Evolutionary conservation across 129 eudicot species (phyloP), one percentile per base, ranked within the genome.

Genomic region (Dittrichia graveolens): DNA sequence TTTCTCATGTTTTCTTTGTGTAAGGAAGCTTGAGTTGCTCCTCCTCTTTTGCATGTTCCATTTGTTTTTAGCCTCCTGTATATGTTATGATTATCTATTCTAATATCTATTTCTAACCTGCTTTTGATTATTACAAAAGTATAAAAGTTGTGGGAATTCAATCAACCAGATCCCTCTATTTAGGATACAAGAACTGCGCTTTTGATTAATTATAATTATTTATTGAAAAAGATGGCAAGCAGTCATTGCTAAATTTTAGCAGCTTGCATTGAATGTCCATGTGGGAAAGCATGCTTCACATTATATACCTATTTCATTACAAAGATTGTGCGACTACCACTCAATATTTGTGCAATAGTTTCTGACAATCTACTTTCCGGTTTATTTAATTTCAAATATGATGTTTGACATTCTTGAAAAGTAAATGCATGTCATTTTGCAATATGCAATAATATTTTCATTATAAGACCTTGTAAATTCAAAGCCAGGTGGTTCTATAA

Each of bases 1-100:
- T 43, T 61, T 7, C 15, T 38, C 5, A 45, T 79, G 56, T 69
- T 46, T 74, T 67, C 61, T 73, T 16, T 55, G 41, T 61, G 7
- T 2, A 24, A 53, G 48, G 44, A 19, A 19, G 50, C 34, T 24
- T 42, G 11, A 44, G 16, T 15, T 64, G 38, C 52, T 41, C 39
- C 31, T 2, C 4, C 8, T 19, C 56, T 15, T 41, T 62, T 56
- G 42, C 19, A 18, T 61, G 34, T 43, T 70, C 12, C 8, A 16
- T 12, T 69, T 46, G 57, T 47, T 57, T 48, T 35, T 47, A 19
- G 8, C 46, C 31, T 42, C 52, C 8, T 14, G 12, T 63, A 41
- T 15, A 12, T 7, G 44, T 67, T 15, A 8, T 6, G 24, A n/a
- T 43, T 14, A 6, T 16, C 49, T 59, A 18, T 3, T 69, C 69